Conservation (phyloP, 768 basidiomycete genomes). For the Phanerochaete carnosa region DNA sequence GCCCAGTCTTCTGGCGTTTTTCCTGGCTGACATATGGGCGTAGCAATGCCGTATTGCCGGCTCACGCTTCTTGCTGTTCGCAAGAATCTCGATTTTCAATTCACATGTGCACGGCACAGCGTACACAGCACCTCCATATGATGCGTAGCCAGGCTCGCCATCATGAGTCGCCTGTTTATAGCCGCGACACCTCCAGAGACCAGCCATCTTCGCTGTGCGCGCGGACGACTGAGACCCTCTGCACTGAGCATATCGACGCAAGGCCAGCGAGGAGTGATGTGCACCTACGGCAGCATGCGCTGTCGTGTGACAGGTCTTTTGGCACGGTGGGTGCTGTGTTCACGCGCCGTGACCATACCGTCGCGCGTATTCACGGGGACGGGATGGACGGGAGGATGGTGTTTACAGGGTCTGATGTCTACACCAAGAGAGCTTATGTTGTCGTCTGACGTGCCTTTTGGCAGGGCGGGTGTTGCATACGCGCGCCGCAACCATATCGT, state of each 20-base stretch:
- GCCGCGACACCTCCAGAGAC: not conserved
- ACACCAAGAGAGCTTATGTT: no score
- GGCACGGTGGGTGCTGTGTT: no score
- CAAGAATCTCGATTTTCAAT: not conserved
- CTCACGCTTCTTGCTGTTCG: not conserved
- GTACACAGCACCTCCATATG: not conserved
- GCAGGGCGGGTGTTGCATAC: no score
- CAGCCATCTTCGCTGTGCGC: not conserved
- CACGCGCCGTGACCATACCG: no score
- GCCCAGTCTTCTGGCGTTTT: not conserved
- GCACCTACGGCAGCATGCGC: no score
- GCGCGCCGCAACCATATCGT: no score
- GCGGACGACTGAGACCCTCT: not conserved
- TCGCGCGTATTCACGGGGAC: no score
- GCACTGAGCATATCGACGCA: not conserved
- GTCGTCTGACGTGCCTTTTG: no score
- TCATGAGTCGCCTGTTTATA: not conserved
- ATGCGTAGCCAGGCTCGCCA: not conserved
- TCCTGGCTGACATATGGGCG: not conserved
- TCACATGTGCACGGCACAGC: not conserved
- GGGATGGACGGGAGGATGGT: no score
- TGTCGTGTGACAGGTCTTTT: no score
- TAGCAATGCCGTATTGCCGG: not conserved
- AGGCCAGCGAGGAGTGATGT: no score
- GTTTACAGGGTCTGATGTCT: no score